Evolutionary conservation across 345 rosid genomes (phyloP).

Genomic region (Camelina sativa): DNA sequence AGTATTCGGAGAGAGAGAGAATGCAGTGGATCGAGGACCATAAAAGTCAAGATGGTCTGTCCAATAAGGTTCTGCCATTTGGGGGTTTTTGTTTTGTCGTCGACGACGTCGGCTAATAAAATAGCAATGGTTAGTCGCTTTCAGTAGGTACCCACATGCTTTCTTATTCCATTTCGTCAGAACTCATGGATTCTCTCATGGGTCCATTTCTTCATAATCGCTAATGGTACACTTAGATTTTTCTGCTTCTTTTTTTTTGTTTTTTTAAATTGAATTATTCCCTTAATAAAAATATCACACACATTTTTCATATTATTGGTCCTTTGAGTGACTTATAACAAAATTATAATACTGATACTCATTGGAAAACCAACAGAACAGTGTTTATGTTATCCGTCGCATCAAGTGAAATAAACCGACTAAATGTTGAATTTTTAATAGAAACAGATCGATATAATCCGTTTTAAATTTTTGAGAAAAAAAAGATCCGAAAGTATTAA

Average conservation of each 20-base stretch:
- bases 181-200: slow-evolving; percentile 40
- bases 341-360: not conserved
- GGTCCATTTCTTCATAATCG: slow-evolving; percentile 3
- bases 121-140: slow-evolving; percentile 37
- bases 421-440: not conserved
- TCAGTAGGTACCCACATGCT: slow-evolving; percentile 19
- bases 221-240: slow-evolving; percentile 17
- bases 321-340: slow-evolving; percentile 14
- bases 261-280: not conserved
- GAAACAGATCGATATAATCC: not conserved
- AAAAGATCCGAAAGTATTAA: too few relatives aligned
- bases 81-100: slow-evolving; percentile 21
- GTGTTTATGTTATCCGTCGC: slow-evolving; percentile 12
- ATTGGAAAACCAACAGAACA: slow-evolving; percentile 23
- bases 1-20: too few relatives aligned
- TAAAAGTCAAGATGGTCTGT: slow-evolving; percentile 23
- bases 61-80: slow-evolving; percentile 29
- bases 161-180: slow-evolving; percentile 40
- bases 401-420: slow-evolving; percentile 2
- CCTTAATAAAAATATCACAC: not conserved
- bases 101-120: slow-evolving; percentile 26
- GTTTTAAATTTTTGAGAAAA: too few relatives aligned
- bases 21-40: slow-evolving; percentile 30
- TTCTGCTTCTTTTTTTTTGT: not conserved
- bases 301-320: slow-evolving; percentile 4